A percentile compares a stretch with the other conserved stretches of the same genome.
These are phyloP conservation scores for Xerocomellus amylosporus DNA, from an alignment of 768 basidiomycete genomes.

Conservation along the genomic window DNA sequence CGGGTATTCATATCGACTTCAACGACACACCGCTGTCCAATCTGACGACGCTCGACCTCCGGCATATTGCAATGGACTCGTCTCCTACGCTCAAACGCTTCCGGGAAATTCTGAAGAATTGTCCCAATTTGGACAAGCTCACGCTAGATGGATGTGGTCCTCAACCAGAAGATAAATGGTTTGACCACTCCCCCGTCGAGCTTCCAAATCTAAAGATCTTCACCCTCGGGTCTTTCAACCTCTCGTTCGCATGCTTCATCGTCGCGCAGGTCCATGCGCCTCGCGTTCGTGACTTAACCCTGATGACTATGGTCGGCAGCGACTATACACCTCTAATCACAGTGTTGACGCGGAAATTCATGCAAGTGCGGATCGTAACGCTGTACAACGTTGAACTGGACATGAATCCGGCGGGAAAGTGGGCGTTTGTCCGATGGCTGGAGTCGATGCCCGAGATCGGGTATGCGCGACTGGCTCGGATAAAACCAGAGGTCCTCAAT, in stretches of 20 bases:
- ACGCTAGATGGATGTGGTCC: conserved; percentile 65
- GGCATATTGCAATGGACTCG: conserved; percentile 53
- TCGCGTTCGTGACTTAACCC: conserved; percentile 52
- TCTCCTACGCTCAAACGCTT: conserved; percentile 51
- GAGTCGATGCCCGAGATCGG: conserved; percentile 55
- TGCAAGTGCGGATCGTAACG: conserved; percentile 53
- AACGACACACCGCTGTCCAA: conserved; percentile 43
- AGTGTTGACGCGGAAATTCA: conserved; percentile 46
- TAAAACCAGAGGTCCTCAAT: conserved; percentile 42
- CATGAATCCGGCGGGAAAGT: conserved; percentile 21
- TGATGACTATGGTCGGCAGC: conserved; percentile 50
- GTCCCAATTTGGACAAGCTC: conserved; percentile 51
- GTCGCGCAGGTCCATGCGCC: conserved; percentile 54
- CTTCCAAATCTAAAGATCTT: conserved; percentile 52
- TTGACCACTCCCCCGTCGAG: conserved; percentile 38
- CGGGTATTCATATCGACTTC: conserved; percentile 66
- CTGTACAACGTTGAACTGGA: conserved; percentile 45
- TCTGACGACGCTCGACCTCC: conserved; percentile 63
- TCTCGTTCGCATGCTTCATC: conserved; percentile 46
- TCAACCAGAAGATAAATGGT: conserved; percentile 26
- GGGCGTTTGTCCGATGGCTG: conserved; percentile 47
- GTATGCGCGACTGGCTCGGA: conserved; percentile 48
- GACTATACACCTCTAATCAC: conserved; percentile 51
- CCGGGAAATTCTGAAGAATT: conserved; percentile 48
- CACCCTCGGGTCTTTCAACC: conserved; percentile 54